These are phyloP conservation scores for Epichloe scottii DNA, from an alignment of 2,329 filamentous ascomycete genomes.

Conservation along the genomic window DNA sequence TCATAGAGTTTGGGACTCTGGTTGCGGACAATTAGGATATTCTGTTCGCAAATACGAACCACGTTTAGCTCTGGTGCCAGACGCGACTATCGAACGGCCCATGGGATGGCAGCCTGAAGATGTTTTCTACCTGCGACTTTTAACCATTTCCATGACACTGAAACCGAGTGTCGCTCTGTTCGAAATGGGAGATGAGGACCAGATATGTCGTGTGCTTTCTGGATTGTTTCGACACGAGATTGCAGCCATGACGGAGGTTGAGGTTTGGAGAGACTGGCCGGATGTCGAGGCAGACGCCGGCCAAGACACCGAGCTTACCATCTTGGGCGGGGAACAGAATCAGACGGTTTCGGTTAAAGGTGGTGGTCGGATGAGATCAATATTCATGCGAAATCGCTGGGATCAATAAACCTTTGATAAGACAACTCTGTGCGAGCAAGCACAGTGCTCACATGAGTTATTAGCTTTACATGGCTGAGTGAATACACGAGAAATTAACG, in stretches of 20 bases:
- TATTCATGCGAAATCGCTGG: conserved; percentile 16
- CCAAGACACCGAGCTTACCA: conserved; percentile 15
- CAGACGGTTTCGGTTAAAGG: conserved; percentile 28
- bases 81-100: conserved; percentile 16
- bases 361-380: conserved; percentile 34
- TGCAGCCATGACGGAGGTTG: conserved; percentile 27
- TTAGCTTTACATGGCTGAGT: background rate
- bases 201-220: conserved; percentile 51
- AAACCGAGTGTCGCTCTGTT: conserved; percentile 47
- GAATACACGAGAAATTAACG: background rate
- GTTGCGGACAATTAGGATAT: conserved; percentile 38
- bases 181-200: conserved; percentile 58
- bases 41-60: conserved; percentile 80
- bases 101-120: conserved; percentile 28
- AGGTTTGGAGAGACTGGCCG: conserved; percentile 64
- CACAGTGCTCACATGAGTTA: too few species aligned
- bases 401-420: background rate
- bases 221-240: conserved; percentile 26
- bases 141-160: conserved; percentile 39
- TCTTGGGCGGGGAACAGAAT: conserved; percentile 5
- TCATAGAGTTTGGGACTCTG: conserved; percentile 26
- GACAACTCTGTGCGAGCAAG: background rate
- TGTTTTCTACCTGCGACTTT: conserved; percentile 55
- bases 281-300: conserved; percentile 23
- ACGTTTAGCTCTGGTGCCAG: conserved; percentile 59